phyloP scores from a whole-genome alignment of 2,329 filamentous ascomycete species.

The Mycosphaerella arachidis region DNA sequence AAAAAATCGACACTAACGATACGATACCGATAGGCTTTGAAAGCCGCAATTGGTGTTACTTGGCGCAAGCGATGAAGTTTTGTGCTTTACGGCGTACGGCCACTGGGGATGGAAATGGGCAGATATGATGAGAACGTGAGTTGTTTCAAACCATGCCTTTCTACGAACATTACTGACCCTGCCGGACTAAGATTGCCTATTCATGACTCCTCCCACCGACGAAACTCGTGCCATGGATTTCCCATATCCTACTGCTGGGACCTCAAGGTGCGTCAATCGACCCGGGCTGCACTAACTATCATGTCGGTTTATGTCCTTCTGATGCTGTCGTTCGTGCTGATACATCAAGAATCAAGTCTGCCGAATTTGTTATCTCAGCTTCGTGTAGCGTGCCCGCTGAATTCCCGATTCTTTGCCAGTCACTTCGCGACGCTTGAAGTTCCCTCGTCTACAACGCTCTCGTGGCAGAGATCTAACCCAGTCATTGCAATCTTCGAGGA shows the following conservation, averaged over 20 bases:
- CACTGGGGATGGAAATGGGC: conserved; percentile 34
- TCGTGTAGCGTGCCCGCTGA: no score
- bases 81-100: conserved; percentile 24
- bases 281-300: background rate
- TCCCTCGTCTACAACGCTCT: no score
- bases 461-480: no score
- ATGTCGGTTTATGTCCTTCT: background rate
- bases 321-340: no score
- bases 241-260: background rate
- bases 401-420: no score
- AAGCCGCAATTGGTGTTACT: background rate
- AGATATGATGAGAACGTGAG: conserved; percentile 27
- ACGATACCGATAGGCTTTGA: background rate
- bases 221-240: background rate
- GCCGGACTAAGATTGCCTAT: background rate
- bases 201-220: background rate
- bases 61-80: background rate
- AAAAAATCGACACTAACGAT: background rate
- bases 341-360: no score
- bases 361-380: no score
- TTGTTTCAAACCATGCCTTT: background rate
- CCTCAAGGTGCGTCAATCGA: background rate
- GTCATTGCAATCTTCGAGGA: no score
- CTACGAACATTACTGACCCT: background rate
- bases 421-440: no score